Conservation (phyloP, 495 filamentous ascomycete genomes). For the Lentithecium fluviatile region DNA sequence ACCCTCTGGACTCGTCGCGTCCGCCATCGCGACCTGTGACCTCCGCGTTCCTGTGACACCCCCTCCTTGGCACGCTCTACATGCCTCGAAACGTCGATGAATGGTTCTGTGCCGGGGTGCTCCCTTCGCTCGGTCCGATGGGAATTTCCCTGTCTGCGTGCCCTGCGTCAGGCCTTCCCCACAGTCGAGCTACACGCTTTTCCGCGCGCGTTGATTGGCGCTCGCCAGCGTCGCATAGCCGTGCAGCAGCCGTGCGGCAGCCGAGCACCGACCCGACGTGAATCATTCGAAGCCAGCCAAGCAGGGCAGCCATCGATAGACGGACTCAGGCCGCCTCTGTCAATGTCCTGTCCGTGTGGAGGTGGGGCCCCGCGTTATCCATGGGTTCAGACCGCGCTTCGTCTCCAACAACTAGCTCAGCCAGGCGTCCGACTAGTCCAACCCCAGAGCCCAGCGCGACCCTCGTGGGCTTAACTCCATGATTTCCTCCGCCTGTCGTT, state of each 20-base stretch:
- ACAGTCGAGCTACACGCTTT: not conserved
- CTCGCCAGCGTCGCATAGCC: not conserved
- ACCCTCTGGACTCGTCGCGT: not conserved
- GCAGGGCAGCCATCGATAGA: not conserved
- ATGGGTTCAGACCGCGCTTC: not conserved
- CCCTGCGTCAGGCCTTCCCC: not conserved
- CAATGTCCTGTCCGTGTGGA: conserved; percentile 24
- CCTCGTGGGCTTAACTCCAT: conserved; percentile 13
- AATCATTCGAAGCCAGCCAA: not conserved
- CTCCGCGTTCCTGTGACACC: conserved; percentile 9
- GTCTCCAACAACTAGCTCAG: conserved; percentile 16
- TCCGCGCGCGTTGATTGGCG: not conserved
- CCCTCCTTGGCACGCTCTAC: conserved; percentile 3
- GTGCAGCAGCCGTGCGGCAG: too few relatives aligned
- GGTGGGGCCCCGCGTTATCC: conserved; percentile 33
- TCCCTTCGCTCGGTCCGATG: conserved; percentile 15
- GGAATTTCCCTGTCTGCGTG: not conserved
- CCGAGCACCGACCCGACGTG: too few relatives aligned
- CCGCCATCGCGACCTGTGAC: conserved; percentile 4
- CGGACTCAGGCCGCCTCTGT: not conserved
- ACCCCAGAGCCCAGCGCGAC: conserved; percentile 4
- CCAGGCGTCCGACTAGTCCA: conserved; percentile 12
- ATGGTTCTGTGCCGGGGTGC: conserved; percentile 8
- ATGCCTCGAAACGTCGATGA: not conserved
- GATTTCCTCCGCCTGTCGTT: conserved; percentile 1